Base-by-base conservation (phyloP, 805 yeast genomes). In the Suhomyces sp. region DNA sequence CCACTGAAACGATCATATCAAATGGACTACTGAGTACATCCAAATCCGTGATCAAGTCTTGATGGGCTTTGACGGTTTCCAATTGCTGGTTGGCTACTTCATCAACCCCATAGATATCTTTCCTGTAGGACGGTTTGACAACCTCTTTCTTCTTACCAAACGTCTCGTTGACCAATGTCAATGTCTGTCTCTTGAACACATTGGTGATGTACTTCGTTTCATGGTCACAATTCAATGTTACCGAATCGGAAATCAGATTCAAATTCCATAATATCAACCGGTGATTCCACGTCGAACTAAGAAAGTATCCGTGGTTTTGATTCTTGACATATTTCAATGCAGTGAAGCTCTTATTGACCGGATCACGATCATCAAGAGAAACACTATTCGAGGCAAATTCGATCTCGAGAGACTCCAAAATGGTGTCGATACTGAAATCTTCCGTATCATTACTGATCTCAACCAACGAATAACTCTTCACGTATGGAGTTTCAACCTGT, bases 1-100 rank as follows among this genome's bases (percentile, higher is more conserved):
- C 95, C 2, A 65, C 87, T 2, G 83, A 68, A 3, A 85, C 60
- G 2, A 84, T 53, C 77, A 84, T 72, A 25, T 74, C 76, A 39
- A 70, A 73, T 0, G 87, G 87, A 7, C 56, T 50, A 11, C 60
- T 43, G 11, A 78, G 53, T 12, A 74, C 48, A 0, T 68, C 70
- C 4, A 81, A 58, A 25, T 64, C 81, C 2, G 68, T 67, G 23
- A 83, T 68, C 2, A 62, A 46, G 37, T 81, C 85, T 24, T 65
- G 70, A 39, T 77, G 83, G 27, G 64, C 32, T 65, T 60, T 36
- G 31, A 70, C 60, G 13, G 64, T 33, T 19, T 61, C 70, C 19
- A 60, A 64, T 37, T 76, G 81, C 31, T 68, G 74, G 6, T 57
- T 6, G 56, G 53, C 28, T 63, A 56, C 21, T 31, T 38, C 34